Evolutionary conservation across 805 yeast species (phyloP).

Genomic region (Pichia ethanolica): DNA sequence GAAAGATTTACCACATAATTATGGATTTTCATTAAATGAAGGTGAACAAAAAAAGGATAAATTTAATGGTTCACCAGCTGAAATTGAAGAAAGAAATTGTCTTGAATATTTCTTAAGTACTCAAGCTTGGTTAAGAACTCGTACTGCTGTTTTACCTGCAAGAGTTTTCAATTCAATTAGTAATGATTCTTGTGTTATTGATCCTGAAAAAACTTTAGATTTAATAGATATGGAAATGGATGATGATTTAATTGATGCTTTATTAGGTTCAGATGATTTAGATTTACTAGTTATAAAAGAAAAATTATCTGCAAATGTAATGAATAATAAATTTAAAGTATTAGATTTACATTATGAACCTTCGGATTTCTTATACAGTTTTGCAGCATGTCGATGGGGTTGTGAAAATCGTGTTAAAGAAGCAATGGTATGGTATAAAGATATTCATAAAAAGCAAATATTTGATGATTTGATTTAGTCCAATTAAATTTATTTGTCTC

Average conservation of each 20-base stretch:
- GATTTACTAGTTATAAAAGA: background rate
- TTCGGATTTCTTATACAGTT: background rate
- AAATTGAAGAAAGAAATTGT: slow-evolving; percentile 32
- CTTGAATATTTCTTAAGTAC: slow-evolving; percentile 31
- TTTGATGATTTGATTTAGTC: background rate
- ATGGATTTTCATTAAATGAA: slow-evolving; percentile 22
- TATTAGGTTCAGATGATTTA: slow-evolving; percentile 8
- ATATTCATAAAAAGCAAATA: background rate
- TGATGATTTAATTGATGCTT: slow-evolving; percentile 15
- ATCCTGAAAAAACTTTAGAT: slow-evolving; percentile 12
- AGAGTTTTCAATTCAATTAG: slow-evolving; percentile 32
- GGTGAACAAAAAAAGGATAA: slow-evolving; percentile 18
- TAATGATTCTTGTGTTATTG: slow-evolving; percentile 29
- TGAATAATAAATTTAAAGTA: background rate
- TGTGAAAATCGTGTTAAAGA: background rate
- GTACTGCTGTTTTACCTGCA: slow-evolving; percentile 33
- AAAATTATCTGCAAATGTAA: background rate
- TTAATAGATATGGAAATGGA: slow-evolving; percentile 18
- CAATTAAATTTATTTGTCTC: background rate
- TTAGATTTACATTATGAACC: background rate
- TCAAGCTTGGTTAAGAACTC: slow-evolving; percentile 34
- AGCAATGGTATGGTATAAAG: background rate
- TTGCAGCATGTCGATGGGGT: background rate
- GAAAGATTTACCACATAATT: slow-evolving; percentile 13
- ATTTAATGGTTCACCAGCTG: background rate